Conservation (phyloP, 176 grass and related monocot genomes). For the Microstegium vimineum region DNA sequence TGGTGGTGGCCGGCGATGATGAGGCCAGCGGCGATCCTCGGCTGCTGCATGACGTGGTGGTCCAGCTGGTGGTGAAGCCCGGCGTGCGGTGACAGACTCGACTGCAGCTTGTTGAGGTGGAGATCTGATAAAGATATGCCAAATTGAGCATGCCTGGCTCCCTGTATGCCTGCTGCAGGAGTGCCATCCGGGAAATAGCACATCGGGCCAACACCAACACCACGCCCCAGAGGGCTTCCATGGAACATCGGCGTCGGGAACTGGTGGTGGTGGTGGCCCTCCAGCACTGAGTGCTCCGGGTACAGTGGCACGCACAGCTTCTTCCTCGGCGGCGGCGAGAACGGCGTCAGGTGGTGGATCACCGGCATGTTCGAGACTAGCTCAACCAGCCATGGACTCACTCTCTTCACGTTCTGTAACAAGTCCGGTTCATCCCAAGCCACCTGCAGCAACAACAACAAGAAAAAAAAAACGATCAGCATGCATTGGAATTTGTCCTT, state of each 20-base stretch:
- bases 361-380: conserved; percentile 75
- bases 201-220: conserved; percentile 38
- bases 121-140: conserved; percentile 82
- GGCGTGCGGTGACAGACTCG: conserved; percentile 47
- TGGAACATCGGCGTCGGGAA: conserved; percentile 51
- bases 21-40: conserved; percentile 53
- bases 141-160: conserved; percentile 99
- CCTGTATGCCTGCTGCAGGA: conserved; percentile 99
- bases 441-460: conserved; percentile 53
- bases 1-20: conserved; percentile 46
- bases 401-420: conserved; percentile 94
- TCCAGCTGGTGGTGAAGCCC: conserved; percentile 49
- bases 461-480: not conserved
- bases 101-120: conserved; percentile 75
- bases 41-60: conserved; percentile 26
- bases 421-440: conserved; percentile 96
- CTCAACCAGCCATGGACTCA: conserved; percentile 92
- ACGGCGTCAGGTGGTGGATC: conserved; percentile 70
- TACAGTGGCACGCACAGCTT: conserved; percentile 62
- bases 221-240: conserved; percentile 43
- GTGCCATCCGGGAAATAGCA: conserved; percentile 70
- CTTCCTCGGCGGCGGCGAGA: conserved; percentile 88
- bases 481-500: conserved; percentile 20
- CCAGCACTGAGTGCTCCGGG: conserved; percentile 49
- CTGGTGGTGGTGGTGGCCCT: conserved; percentile 41